These are phyloP conservation scores for Neopestalotiopsis rosae DNA, from an alignment of 2,329 filamentous ascomycete genomes.

Conservation along the genomic window DNA sequence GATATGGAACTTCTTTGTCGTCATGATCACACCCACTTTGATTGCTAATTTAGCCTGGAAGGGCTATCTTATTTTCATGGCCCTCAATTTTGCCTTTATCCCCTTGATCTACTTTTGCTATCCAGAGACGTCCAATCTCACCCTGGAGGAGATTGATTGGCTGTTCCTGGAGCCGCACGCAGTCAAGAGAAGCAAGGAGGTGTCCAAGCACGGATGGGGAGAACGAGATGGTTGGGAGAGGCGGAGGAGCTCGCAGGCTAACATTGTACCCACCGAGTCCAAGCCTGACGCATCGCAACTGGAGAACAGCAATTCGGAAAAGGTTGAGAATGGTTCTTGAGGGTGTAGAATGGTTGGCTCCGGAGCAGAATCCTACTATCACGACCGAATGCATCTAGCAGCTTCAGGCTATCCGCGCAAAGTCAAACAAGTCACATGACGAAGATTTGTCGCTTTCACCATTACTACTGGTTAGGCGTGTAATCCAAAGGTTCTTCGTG, in stretches of 20 bases:
- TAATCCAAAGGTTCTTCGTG: too few species aligned
- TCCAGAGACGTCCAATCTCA: constrained; percentile 56
- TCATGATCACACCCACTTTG: constrained; percentile 52
- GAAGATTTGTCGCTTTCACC: too few species aligned
- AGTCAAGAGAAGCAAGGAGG: constrained; percentile 9
- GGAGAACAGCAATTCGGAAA: not conserved
- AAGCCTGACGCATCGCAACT: constrained; percentile 7
- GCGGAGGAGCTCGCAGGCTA: not conserved
- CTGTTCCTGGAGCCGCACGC: constrained; percentile 41
- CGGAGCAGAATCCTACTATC: rapidly evolving
- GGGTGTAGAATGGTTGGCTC: not conserved
- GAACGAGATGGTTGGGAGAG: not conserved
- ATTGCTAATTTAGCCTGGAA: constrained; percentile 54
- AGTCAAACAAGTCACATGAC: too few species aligned
- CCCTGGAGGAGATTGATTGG: constrained; percentile 57
- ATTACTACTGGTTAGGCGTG: too few species aligned
- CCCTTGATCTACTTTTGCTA: constrained; percentile 52
- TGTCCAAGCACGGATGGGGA: constrained; percentile 15
- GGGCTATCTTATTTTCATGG: constrained; percentile 58
- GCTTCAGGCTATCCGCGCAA: too few species aligned
- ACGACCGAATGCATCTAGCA: not conserved
- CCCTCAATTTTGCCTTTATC: constrained; percentile 49
- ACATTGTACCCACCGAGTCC: not conserved
- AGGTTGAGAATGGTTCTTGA: constrained; percentile 3
- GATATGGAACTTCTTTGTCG: constrained; percentile 39